A percentile compares a stretch with the other conserved stretches of the same genome.
These are phyloP conservation scores for Panus rudis DNA, from an alignment of 768 basidiomycete species.

Conservation along the genomic window DNA sequence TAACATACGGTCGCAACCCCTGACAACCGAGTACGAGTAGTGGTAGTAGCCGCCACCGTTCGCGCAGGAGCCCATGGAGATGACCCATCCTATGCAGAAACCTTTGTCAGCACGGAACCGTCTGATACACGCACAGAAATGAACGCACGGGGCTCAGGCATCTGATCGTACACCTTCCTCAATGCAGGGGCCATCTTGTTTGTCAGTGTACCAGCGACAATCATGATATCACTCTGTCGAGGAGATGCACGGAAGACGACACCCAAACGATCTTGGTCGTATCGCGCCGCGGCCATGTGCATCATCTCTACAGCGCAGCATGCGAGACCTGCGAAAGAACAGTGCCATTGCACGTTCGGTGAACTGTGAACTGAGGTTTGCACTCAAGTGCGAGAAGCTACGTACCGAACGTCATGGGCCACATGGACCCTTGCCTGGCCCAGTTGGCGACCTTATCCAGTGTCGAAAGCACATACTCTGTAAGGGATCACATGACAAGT, in stretches of 20 bases:
- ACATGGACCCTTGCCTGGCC: conserved; percentile 97
- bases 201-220: conserved; percentile 96
- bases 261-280: conserved; percentile 96
- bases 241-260: conserved; percentile 99
- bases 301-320: conserved; percentile 99
- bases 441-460: conserved; percentile 96
- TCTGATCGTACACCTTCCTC: conserved; percentile 95
- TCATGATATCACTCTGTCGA: conserved; percentile 97
- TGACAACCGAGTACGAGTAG: conserved; percentile 97
- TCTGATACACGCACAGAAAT: conserved; percentile 32
- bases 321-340: conserved; percentile 61
- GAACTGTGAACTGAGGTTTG: background rate
- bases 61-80: conserved; percentile 99
- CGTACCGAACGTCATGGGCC: conserved; percentile 96
- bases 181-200: conserved; percentile 99
- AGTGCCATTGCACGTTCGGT: too few relatives aligned
- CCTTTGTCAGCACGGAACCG: conserved; percentile 39
- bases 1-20: conserved; percentile 86
- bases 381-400: conserved; percentile 1
- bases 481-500: background rate
- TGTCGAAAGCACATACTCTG: conserved; percentile 95
- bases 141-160: conserved; percentile 88
- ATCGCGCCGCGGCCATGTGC: conserved; percentile 99
- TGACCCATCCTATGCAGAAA: conserved; percentile 74
- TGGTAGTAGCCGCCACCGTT: conserved; percentile 98